Percentiles rank a stretch among this genome's conserved stretches.
phyloP scores from a whole-genome alignment of 1,284 basidiomycete species.

The Melampsora americana region DNA sequence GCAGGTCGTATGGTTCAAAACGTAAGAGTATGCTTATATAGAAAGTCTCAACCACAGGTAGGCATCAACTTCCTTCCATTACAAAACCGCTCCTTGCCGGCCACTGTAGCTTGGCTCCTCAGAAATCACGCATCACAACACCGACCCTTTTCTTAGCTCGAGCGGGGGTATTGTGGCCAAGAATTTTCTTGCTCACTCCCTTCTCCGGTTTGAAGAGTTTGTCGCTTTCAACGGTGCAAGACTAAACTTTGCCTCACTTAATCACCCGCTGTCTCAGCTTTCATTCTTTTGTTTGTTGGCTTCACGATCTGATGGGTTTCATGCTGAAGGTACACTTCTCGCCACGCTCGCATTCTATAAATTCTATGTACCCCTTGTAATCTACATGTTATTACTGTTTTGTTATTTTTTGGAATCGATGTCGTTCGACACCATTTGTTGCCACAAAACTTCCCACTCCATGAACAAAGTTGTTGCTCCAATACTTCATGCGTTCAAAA shows the following conservation, averaged over 20 bases:
- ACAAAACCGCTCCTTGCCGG: background rate
- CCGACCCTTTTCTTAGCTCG: conserved; percentile 10
- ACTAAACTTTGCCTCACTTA: background rate
- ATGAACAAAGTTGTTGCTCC: too few relatives aligned
- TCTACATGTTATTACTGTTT: background rate
- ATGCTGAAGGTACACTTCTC: background rate
- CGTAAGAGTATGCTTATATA: too few relatives aligned
- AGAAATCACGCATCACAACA: conserved; percentile 4
- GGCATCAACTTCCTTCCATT: background rate
- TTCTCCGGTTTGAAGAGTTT: background rate
- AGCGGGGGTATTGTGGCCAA: background rate
- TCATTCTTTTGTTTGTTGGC: background rate
- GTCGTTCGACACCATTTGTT: too few relatives aligned
- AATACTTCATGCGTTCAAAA: too few relatives aligned
- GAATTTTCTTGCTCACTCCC: background rate
- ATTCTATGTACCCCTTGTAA: background rate
- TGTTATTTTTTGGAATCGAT: too few relatives aligned
- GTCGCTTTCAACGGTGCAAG: conserved; percentile 9
- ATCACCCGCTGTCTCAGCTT: background rate
- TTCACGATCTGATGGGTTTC: conserved; percentile 4
- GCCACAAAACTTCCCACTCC: too few relatives aligned
- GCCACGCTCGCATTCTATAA: too few relatives aligned
- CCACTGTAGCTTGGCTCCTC: background rate
- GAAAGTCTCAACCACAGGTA: background rate
- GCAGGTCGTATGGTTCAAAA: too few relatives aligned